Evolutionary conservation across 2,329 filamentous ascomycete species (phyloP).

Genomic region (Pseudogymnoascus sp.): DNA sequence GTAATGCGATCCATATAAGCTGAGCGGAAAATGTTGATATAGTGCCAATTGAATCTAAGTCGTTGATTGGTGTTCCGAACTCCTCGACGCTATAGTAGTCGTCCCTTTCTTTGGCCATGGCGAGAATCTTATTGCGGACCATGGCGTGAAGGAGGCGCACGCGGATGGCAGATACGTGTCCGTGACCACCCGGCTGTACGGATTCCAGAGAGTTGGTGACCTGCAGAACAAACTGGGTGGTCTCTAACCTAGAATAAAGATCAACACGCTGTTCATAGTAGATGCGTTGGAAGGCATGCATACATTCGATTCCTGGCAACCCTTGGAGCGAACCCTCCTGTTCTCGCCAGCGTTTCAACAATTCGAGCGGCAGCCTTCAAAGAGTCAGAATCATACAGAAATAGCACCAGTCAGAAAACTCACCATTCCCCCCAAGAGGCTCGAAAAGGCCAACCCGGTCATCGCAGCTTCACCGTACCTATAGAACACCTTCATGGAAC

Average conservation of each 20-base stretch:
- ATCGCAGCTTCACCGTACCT: slow-evolving; percentile 54
- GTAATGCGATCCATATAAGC: slow-evolving; percentile 53
- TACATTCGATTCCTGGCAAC: slow-evolving; percentile 42
- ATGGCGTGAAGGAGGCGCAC: slow-evolving; percentile 58
- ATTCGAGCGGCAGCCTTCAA: slow-evolving; percentile 43
- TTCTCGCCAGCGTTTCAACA: slow-evolving; percentile 56
- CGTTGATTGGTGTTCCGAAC: slow-evolving; percentile 55
- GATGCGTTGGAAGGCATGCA: neutral
- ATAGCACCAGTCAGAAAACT: neutral
- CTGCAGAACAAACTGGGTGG: slow-evolving; percentile 39
- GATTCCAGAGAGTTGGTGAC: slow-evolving; percentile 49
- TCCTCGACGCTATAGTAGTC: slow-evolving; percentile 51
- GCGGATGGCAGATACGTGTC: slow-evolving; percentile 51
- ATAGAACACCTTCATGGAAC: slow-evolving; percentile 41
- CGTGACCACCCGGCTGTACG: slow-evolving; percentile 53
- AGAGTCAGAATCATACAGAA: neutral
- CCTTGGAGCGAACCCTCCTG: slow-evolving; percentile 55
- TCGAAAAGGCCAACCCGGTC: slow-evolving; percentile 38
- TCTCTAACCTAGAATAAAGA: slow-evolving; percentile 36
- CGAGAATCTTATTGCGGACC: slow-evolving; percentile 53
- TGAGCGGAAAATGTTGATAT: slow-evolving; percentile 55
- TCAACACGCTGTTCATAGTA: neutral
- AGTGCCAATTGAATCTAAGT: slow-evolving; percentile 55
- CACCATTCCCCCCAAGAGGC: slow-evolving; percentile 30
- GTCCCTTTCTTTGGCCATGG: slow-evolving; percentile 41